Percentiles rank a stretch among this genome's conserved stretches.
phyloP scores from a whole-genome alignment of 192 early-diverging fungal genomes.

The Rhizophagus sp. region DNA sequence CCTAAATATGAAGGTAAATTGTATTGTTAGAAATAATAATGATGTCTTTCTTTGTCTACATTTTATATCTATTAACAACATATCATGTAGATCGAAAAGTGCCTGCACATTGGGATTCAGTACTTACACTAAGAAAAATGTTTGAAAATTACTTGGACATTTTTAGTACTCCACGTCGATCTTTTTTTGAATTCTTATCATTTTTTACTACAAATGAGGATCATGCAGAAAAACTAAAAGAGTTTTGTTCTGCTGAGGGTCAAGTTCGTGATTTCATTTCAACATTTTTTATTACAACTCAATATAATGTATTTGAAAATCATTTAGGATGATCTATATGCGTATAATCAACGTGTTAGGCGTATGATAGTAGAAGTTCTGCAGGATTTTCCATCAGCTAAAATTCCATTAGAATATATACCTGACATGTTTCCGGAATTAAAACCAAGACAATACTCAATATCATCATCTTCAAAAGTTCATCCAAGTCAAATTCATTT shows the following conservation, averaged over 20 bases:
- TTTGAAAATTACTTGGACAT: slow-evolving; percentile 80
- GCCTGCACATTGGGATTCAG: slow-evolving; percentile 51
- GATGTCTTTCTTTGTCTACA: neutral
- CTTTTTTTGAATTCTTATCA: slow-evolving; percentile 87
- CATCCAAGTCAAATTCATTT: slow-evolving; percentile 31
- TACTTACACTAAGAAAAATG: slow-evolving; percentile 75
- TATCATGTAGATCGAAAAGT: slow-evolving; percentile 44
- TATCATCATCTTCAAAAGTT: slow-evolving; percentile 63
- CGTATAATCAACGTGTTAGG: slow-evolving; percentile 79
- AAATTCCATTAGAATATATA: slow-evolving; percentile 74
- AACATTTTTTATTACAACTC: neutral
- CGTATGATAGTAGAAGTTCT: slow-evolving; percentile 86
- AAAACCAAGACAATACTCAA: slow-evolving; percentile 82
- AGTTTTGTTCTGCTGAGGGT: slow-evolving; percentile 78
- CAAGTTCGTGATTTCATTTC: slow-evolving; percentile 46
- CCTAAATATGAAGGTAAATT: slow-evolving; percentile 48
- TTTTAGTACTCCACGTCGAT: slow-evolving; percentile 80
- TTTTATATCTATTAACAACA: neutral
- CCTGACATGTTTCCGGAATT: slow-evolving; percentile 84
- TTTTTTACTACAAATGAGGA: slow-evolving; percentile 71
- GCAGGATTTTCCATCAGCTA: slow-evolving; percentile 77
- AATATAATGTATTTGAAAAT: neutral
- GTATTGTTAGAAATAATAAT: neutral
- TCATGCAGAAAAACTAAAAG: slow-evolving; percentile 79
- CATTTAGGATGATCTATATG: slow-evolving; percentile 82